Base-by-base conservation (phyloP, 1,139 yeast genomes). In the Kodamaea ohmeri region DNA sequence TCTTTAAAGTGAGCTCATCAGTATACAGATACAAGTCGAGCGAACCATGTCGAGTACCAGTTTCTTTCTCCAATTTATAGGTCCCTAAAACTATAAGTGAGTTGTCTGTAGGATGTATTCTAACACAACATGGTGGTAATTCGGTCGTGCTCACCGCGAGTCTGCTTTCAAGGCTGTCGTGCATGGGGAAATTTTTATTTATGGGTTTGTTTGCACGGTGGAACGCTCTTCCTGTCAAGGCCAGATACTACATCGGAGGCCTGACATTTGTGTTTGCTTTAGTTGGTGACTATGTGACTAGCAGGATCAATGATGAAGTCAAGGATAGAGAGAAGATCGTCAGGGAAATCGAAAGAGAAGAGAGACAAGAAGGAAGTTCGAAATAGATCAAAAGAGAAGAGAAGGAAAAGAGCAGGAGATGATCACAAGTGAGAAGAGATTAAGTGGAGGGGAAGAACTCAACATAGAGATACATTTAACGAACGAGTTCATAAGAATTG, bases 111-210 rank as follows among this genome's bases (percentile, higher is more conserved):
- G 88, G 87, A 38, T 77, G 78, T 7, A 78, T 67, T 34, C 80
- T 65, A 6, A 90, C 60, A 40, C 89, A 82, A 55, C 97, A 92
- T 1, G 97, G 97, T 0, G 97, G 97, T 3, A 80, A 62, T 2
- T 63, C 60, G 0, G 89, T 71, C 30, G 57, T 61, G 7, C 66
- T 52, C 1, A 55, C 44, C 9, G 60, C 53, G 9, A 56, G 32
- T 37, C 69, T 38, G 18, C 37, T 37, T 12, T 34, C 36, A 12
- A 15, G 14, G 17, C 25, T 27, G 34, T 32, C 32, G 27, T 31
- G 18, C 35, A 36, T 32, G 19, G 6, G 24, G 11, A 21, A 17
- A 17, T 14, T n/a, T 16, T 12, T 28, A 14, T 20, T 9, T 14
- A 67, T 68, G 74, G 53, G 65, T 38, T 58, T 69, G 38, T 64